These are phyloP conservation scores for Amphibolis antarctica DNA, from an alignment of 106 monocot species.

Conservation along the genomic window DNA sequence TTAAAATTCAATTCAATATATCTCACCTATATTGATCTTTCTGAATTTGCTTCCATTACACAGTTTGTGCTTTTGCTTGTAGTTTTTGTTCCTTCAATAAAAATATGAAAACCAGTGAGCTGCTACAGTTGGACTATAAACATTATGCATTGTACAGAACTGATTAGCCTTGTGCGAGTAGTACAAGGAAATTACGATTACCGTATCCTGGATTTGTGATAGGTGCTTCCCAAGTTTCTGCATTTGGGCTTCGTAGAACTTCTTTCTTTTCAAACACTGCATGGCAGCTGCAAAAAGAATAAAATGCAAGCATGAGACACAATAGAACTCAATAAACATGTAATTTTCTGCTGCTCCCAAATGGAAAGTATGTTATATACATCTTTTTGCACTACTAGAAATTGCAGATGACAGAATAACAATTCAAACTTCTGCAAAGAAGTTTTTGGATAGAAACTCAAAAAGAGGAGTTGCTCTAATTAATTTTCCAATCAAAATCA, in stretches of 20 bases:
- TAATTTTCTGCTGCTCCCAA: no score
- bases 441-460: no score
- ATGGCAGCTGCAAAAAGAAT: conserved; percentile 35
- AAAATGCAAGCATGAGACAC: not conserved
- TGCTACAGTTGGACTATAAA: not conserved
- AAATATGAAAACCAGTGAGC: not conserved
- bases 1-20: no score
- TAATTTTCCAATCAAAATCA: no score
- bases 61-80: conserved; percentile 8
- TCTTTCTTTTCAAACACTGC: conserved; percentile 74
- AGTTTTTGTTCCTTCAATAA: conserved; percentile 42
- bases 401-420: no score
- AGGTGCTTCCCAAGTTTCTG: conserved; percentile 54
- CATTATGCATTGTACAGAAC: no score
- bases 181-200: conserved; percentile 6
- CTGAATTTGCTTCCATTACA: not conserved
- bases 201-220: conserved; percentile 61
- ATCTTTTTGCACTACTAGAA: no score
- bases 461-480: no score
- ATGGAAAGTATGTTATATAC: no score
- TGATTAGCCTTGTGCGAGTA: not conserved
- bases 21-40: no score
- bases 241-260: conserved; percentile 63
- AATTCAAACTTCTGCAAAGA: no score
- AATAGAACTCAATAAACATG: not conserved